phyloP scores from a whole-genome alignment of 2,329 filamentous ascomycete species.

The Mycogone perniciosa region DNA sequence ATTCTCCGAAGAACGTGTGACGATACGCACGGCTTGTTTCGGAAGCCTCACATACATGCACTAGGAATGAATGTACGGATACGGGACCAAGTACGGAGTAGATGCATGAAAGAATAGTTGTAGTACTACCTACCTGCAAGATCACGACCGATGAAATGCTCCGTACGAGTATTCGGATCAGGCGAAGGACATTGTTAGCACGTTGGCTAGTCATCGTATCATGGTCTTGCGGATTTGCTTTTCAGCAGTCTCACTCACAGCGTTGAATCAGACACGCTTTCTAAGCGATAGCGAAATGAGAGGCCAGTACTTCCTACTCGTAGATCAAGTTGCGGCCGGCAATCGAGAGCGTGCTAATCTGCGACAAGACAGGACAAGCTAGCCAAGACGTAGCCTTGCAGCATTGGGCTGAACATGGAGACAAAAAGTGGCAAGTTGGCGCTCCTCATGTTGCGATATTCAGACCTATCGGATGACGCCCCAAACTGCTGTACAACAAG shows the following conservation, averaged over 20 bases:
- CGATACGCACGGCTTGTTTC: background rate
- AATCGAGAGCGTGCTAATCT: conserved; percentile 4
- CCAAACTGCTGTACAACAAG: no score
- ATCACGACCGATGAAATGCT: no score
- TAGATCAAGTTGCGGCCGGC: background rate
- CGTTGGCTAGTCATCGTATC: background rate
- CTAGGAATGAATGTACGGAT: no score
- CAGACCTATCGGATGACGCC: conserved; percentile 5
- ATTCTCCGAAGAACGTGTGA: conserved; percentile 1
- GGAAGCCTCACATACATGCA: no score
- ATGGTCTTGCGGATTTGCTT: background rate
- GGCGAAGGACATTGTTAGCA: no score
- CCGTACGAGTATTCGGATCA: no score
- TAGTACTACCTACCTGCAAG: no score
- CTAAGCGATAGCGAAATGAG: background rate
- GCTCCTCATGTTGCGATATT: conserved; percentile 7
- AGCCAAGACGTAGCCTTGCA: conserved; percentile 11
- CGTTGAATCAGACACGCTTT: background rate
- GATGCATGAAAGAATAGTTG: no score
- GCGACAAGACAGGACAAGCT: conserved; percentile 8
- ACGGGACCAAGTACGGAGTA: background rate
- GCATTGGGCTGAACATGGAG: conserved; percentile 5
- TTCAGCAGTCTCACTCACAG: background rate
- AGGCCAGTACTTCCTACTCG: no score
- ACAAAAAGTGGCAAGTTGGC: conserved; percentile 10